A percentile compares a stretch with the other conserved stretches of the same genome.
phyloP scores from a whole-genome alignment of 306 rosid species.

The Cucurbita moschata region DNA sequence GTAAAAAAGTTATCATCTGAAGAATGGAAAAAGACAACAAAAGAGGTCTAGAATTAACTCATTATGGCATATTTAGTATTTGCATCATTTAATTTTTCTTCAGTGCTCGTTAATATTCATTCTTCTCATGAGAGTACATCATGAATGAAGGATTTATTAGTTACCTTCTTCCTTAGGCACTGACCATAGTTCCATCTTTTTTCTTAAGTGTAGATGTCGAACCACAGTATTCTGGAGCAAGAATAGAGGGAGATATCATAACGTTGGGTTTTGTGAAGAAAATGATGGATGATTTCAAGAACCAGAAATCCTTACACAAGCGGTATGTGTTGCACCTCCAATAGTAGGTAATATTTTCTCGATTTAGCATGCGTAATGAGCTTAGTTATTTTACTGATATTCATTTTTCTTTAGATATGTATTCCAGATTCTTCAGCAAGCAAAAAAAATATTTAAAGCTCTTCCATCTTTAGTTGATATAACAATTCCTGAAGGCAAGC shows the following conservation, averaged over 20 bases:
- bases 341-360: background rate
- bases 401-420: slow-evolving; percentile 9
- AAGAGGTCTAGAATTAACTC: background rate
- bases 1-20: background rate
- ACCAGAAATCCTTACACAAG: slow-evolving; percentile 72
- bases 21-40: background rate
- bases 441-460: slow-evolving; percentile 28
- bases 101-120: background rate
- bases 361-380: slow-evolving; percentile 5
- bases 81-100: background rate
- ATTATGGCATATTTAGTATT: background rate
- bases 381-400: background rate
- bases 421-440: slow-evolving; percentile 1
- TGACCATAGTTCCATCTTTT: slow-evolving; percentile 12
- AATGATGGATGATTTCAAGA: slow-evolving; percentile 97
- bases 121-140: background rate
- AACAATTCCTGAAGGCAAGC: slow-evolving; percentile 54
- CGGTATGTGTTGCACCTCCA: slow-evolving; percentile 36
- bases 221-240: slow-evolving; percentile 77
- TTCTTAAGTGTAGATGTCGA: slow-evolving; percentile 70
- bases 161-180: slow-evolving; percentile 7
- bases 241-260: slow-evolving; percentile 77
- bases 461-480: slow-evolving; percentile 90
- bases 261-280: slow-evolving; percentile 83
- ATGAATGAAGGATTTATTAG: background rate